Evolutionary conservation across 805 yeast species (phyloP).

Genomic region (Ogataea allantospora): DNA sequence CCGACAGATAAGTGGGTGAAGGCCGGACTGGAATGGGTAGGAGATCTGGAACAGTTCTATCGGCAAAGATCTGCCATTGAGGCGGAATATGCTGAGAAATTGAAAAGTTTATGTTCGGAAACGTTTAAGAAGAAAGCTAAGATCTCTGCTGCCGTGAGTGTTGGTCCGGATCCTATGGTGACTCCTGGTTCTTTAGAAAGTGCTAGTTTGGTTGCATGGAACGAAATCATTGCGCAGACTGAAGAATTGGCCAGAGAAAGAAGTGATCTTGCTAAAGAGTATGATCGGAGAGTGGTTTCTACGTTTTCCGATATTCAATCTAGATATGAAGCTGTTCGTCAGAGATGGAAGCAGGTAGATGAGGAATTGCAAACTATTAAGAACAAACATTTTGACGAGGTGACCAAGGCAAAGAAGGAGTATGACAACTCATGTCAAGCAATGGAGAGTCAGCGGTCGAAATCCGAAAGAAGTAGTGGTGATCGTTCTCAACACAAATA

Average conservation of each 20-base stretch:
- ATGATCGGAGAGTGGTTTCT: slow-evolving; percentile 58
- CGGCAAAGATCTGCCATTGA: slow-evolving; percentile 80
- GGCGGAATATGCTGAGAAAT: slow-evolving; percentile 71
- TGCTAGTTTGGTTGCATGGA: slow-evolving; percentile 88
- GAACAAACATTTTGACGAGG: slow-evolving; percentile 51
- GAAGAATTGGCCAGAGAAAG: slow-evolving; percentile 75
- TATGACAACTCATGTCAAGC: slow-evolving; percentile 79
- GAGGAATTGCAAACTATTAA: slow-evolving; percentile 52
- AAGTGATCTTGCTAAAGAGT: slow-evolving; percentile 53
- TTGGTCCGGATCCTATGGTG: slow-evolving; percentile 85
- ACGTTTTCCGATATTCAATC: slow-evolving; percentile 54
- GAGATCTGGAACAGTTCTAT: slow-evolving; percentile 80
- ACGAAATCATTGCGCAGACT: slow-evolving; percentile 77
- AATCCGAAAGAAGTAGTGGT: slow-evolving; percentile 56
- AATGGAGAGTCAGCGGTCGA: slow-evolving; percentile 79
- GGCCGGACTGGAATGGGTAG: slow-evolving; percentile 70
- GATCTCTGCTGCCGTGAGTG: slow-evolving; percentile 64
- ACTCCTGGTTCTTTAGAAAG: slow-evolving; percentile 95
- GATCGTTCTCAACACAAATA: slow-evolving; percentile 52
- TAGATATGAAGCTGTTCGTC: slow-evolving; percentile 53
- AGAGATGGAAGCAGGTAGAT: slow-evolving; percentile 56
- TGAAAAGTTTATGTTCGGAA: slow-evolving; percentile 62
- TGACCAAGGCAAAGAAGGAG: slow-evolving; percentile 63
- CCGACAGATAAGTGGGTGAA: slow-evolving; percentile 76
- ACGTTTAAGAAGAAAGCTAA: slow-evolving; percentile 77